Evolutionary conservation across 1,284 basidiomycete genomes (phyloP).

Genomic region (Ustilago shanxiensis): DNA sequence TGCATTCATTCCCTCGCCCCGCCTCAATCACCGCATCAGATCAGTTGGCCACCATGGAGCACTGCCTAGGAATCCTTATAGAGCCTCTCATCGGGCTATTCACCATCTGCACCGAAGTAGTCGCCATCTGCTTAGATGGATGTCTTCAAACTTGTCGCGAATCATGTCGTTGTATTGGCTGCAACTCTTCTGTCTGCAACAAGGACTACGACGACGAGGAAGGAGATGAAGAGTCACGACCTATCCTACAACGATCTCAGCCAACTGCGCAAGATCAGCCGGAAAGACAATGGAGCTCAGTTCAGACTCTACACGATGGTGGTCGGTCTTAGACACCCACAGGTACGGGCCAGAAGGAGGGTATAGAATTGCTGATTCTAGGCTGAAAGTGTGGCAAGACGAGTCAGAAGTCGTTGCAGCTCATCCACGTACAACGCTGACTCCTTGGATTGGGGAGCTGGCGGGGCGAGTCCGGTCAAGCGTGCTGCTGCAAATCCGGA

Average conservation of each 20-base stretch:
- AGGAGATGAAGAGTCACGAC: constrained; percentile 25
- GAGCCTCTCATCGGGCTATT: constrained; percentile 31
- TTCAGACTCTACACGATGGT: constrained; percentile 23
- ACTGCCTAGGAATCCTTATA: constrained; percentile 29
- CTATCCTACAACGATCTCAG: constrained; percentile 23
- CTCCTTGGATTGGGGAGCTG: constrained; percentile 20
- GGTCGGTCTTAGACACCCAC: not conserved
- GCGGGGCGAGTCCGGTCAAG: constrained; percentile 11
- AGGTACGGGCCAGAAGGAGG: not conserved
- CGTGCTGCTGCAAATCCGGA: constrained; percentile 11
- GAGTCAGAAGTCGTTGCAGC: constrained; percentile 19
- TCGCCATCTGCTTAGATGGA: constrained; percentile 39
- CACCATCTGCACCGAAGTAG: constrained; percentile 37
- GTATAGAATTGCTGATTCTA: constrained; percentile 3
- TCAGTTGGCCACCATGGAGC: constrained; percentile 32
- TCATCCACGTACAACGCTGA: constrained; percentile 29
- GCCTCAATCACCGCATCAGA: not conserved
- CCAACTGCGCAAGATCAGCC: constrained; percentile 18
- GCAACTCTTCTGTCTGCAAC: constrained; percentile 19
- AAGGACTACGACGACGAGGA: constrained; percentile 5
- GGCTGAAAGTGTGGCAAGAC: not conserved
- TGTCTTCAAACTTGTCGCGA: constrained; percentile 47
- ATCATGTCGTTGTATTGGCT: constrained; percentile 36
- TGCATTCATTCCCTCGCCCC: not conserved
- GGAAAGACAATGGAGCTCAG: constrained; percentile 29